Evolutionary conservation across 208 protist genomes (phyloP).

Genomic region (Phytomonas francai): DNA sequence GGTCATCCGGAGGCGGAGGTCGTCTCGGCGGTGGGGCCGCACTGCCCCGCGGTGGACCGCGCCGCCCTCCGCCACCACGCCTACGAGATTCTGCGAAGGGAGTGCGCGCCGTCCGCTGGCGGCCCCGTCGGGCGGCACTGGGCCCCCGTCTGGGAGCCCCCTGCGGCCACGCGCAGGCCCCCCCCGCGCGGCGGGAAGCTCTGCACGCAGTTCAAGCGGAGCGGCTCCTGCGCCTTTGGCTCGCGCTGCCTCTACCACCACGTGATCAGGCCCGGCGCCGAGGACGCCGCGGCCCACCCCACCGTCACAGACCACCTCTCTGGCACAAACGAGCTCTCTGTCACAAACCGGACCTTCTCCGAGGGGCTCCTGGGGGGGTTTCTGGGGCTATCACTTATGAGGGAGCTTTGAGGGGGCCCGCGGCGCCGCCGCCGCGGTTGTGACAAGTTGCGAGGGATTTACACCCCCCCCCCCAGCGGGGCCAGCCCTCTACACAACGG

Average conservation of each 20-base stretch:
- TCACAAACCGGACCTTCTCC: neutral
- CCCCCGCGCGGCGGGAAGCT: constrained; percentile 24
- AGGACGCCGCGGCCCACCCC: neutral
- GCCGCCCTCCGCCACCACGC: neutral
- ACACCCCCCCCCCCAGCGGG: too few species aligned
- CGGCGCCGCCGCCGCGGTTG: too few species aligned
- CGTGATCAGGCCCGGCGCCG: neutral
- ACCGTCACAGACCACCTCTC: too few species aligned
- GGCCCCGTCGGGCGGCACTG: too few species aligned
- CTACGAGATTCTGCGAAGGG: neutral
- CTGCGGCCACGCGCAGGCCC: neutral
- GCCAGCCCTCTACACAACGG: too few species aligned
- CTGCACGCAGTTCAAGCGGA: constrained; percentile 54
- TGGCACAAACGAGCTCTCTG: neutral
- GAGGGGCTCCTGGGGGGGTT: neutral
- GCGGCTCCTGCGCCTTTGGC: constrained; percentile 58
- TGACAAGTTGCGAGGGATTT: too few species aligned
- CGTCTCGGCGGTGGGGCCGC: neutral
- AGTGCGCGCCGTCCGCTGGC: neutral
- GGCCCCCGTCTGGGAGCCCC: neutral
- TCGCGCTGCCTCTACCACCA: constrained; percentile 79
- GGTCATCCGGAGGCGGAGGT: constrained; percentile 1
- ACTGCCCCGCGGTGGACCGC: neutral
- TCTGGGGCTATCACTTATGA: neutral
- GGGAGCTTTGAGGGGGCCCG: too few species aligned